Evolutionary conservation across 345 rosid species (phyloP).

Genomic region (Brassica nigra): DNA sequence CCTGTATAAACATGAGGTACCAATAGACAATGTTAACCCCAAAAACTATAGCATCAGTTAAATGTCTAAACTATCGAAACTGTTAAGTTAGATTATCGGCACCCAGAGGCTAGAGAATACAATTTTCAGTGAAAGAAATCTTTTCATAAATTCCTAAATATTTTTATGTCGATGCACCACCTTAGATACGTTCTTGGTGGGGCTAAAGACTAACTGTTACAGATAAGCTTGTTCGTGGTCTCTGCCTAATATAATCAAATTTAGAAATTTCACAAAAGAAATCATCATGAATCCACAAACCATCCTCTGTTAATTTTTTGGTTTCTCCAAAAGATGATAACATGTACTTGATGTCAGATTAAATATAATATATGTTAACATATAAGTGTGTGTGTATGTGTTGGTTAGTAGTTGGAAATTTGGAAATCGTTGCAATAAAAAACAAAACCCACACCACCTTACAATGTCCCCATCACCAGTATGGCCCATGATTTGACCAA

Average conservation of each 20-base stretch:
- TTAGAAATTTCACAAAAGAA: constrained; percentile 25
- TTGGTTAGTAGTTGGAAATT: neutral
- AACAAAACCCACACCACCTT: constrained; percentile 8
- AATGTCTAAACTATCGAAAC: neutral
- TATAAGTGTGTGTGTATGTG: neutral
- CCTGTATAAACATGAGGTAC: neutral
- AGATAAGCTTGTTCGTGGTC: constrained; percentile 34
- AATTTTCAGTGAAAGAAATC: neutral
- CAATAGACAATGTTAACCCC: neutral
- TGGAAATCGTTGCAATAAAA: neutral
- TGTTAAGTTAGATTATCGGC: neutral
- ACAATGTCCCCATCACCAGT: constrained; percentile 19
- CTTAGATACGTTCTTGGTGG: constrained; percentile 23
- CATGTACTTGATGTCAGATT: constrained; percentile 27
- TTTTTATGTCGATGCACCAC: constrained; percentile 8
- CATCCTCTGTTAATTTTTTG: constrained; percentile 2
- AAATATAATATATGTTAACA: neutral
- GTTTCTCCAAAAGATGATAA: constrained; percentile 9
- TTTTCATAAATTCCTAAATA: neutral
- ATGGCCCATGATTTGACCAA: constrained; percentile 34
- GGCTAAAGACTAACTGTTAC: constrained; percentile 20
- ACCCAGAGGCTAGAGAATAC: neutral
- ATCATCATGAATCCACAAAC: constrained; percentile 38
- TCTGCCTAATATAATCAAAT: constrained; percentile 28
- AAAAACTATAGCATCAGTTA: constrained; percentile 1